phyloP scores from a whole-genome alignment of 768 basidiomycete genomes.

The Suillus fuscotomentosus region DNA sequence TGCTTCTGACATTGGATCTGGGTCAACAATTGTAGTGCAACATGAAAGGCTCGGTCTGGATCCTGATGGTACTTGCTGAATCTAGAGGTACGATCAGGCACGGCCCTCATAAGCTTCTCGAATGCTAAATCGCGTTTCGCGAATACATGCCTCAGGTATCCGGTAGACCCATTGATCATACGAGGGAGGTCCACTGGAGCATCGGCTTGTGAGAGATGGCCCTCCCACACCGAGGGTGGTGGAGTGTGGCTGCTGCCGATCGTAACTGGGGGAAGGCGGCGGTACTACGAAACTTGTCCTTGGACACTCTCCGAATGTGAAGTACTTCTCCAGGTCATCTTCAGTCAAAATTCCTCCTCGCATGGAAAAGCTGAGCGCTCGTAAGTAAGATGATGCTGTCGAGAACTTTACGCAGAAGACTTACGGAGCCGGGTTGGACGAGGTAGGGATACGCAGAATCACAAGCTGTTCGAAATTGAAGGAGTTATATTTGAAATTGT shows the following conservation, averaged over 20 bases:
- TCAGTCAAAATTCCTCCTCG: neutral
- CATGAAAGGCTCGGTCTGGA: neutral
- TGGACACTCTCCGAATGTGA: neutral
- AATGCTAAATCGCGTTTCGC: neutral
- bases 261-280: neutral
- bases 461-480: neutral
- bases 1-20: slow-evolving; percentile 1
- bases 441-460: neutral
- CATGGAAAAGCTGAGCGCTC: neutral
- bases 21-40: neutral
- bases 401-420: neutral
- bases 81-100: neutral
- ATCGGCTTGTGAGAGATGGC: neutral
- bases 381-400: neutral
- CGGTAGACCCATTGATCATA: neutral
- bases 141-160: neutral
- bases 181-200: neutral
- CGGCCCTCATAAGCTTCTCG: neutral
- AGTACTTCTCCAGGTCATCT: slow-evolving; percentile 3
- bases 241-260: neutral
- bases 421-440: neutral
- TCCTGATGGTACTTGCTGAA: neutral
- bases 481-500: neutral
- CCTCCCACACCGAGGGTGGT: neutral
- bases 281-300: neutral